Evolutionary conservation across 306 rosid genomes (phyloP).

Genomic region (Vigna unguiculata): DNA sequence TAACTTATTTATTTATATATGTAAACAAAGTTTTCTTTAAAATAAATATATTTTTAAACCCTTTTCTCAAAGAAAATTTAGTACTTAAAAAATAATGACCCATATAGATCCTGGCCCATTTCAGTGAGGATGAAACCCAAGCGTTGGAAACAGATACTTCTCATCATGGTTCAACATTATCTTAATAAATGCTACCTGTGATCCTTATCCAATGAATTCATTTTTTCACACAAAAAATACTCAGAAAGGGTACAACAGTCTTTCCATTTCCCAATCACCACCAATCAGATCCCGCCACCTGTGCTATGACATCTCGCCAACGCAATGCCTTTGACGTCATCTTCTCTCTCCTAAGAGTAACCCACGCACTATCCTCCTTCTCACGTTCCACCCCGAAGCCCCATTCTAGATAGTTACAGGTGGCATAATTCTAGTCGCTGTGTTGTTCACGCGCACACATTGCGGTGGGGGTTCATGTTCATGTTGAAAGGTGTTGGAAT

Average conservation of each 20-base stretch:
- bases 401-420: not conserved
- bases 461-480: not conserved
- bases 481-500: slow-evolving; percentile 25
- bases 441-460: rapidly evolving
- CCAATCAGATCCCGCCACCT: not conserved
- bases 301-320: not conserved
- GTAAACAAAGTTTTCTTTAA: no score
- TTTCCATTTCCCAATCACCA: not conserved
- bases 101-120: no score
- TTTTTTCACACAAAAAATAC: not conserved
- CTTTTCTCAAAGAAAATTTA: no score
- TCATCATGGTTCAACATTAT: not conserved
- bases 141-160: no score
- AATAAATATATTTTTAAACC: no score
- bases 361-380: not conserved
- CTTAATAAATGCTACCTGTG: not conserved
- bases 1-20: no score
- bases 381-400: not conserved
- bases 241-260: not conserved
- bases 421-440: not conserved
- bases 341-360: not conserved
- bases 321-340: not conserved
- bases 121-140: no score
- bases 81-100: no score
- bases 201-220: slow-evolving; percentile 2